Evolutionary conservation across 23 red algal species (phyloP).

Genomic region (Gracilaria domingensis): DNA sequence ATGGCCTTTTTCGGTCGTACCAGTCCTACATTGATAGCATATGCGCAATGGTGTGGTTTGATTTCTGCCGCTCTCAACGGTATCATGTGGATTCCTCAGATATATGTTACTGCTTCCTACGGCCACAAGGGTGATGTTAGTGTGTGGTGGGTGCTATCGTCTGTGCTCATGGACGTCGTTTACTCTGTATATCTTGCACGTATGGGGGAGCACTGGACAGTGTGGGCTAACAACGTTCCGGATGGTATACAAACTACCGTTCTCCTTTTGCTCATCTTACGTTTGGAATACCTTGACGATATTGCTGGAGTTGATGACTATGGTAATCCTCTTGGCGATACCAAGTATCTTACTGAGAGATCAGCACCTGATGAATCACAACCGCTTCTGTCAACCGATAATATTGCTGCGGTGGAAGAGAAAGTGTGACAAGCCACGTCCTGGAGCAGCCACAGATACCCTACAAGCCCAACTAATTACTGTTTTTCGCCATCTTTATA

Average conservation of each 20-base stretch:
- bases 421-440: not conserved
- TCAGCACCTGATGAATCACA: not conserved
- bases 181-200: constrained; percentile 74
- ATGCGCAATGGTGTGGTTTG: constrained; percentile 79
- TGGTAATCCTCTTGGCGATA: not conserved
- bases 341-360: not conserved
- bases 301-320: constrained; percentile 30
- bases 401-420: not conserved
- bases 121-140: constrained; percentile 81
- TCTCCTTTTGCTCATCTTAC: constrained; percentile 62
- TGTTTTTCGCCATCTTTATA: not conserved
- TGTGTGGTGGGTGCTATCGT: constrained; percentile 77
- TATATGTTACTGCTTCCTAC: constrained; percentile 67
- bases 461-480: not conserved
- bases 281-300: constrained; percentile 44
- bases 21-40: constrained; percentile 8
- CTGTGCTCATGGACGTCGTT: constrained; percentile 76
- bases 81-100: constrained; percentile 94
- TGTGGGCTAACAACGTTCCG: constrained; percentile 89
- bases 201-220: constrained; percentile 70
- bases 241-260: constrained; percentile 76
- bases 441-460: not conserved
- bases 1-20: not conserved
- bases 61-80: constrained; percentile 64
- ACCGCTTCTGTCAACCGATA: not conserved